Evolutionary conservation across 164 flowering plant species (phyloP).

Genomic region (Vitis rotundifolia): DNA sequence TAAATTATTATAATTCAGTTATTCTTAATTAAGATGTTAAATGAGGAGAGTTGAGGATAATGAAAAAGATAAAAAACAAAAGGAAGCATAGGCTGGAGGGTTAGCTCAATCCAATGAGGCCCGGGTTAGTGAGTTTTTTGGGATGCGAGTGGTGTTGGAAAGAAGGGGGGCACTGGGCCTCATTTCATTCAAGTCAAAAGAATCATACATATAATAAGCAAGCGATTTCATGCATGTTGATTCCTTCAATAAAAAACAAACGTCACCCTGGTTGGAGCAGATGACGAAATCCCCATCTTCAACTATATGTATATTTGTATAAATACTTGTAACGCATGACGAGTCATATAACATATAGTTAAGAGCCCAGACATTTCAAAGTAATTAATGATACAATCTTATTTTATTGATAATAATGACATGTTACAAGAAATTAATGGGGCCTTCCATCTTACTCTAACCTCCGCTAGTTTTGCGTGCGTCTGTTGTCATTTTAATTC

Average conservation of each 20-base stretch:
- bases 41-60: background rate
- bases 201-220: background rate
- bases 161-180: conserved; percentile 2
- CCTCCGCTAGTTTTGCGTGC: background rate
- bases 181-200: conserved; percentile 4
- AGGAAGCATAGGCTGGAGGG: background rate
- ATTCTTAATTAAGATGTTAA: too few species aligned
- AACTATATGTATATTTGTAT: background rate
- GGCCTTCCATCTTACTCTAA: background rate
- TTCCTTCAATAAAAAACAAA: conserved; percentile 9
- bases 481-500: background rate
- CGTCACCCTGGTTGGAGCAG: conserved; percentile 23
- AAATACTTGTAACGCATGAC: too few species aligned
- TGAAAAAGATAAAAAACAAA: background rate
- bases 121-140: background rate
- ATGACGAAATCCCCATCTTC: conserved; percentile 22
- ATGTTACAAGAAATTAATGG: background rate
- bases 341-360: background rate
- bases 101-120: background rate
- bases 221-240: background rate
- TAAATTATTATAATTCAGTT: too few species aligned
- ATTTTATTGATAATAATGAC: background rate
- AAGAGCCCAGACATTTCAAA: background rate
- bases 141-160: conserved; percentile 15
- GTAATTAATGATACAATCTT: background rate